Conservation (phyloP, 257 asterid genomes). For the Linaria vulgaris region DNA sequence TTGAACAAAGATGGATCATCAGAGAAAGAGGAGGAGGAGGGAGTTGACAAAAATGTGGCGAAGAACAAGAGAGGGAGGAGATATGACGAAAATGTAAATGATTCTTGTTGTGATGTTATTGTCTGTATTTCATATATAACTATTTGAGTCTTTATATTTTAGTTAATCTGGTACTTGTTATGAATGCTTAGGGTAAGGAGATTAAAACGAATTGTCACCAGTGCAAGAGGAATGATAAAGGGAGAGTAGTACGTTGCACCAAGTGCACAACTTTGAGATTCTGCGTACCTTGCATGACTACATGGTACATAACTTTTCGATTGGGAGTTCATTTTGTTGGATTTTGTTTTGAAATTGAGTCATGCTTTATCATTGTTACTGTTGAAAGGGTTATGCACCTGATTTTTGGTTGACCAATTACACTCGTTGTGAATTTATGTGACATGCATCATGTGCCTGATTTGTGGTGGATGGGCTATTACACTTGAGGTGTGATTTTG, state of each 20-base stretch:
- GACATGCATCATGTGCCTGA: no score
- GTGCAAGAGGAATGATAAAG: conserved; percentile 62
- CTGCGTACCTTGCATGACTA: conserved; percentile 45
- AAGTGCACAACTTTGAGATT: conserved; percentile 40
- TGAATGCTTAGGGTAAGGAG: conserved; percentile 33
- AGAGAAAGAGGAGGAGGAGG: neutral
- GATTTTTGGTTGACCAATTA: neutral
- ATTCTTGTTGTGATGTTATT: neutral
- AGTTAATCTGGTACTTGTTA: neutral
- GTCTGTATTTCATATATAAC: neutral
- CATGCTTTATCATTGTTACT: neutral
- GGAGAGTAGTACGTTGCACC: conserved; percentile 51
- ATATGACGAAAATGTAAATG: conserved; percentile 18
- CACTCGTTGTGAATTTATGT: no score
- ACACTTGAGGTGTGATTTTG: no score
- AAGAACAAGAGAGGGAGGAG: neutral
- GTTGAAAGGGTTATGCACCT: neutral
- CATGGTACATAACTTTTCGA: conserved; percentile 34
- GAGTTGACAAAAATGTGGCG: neutral
- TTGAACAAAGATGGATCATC: conserved; percentile 5
- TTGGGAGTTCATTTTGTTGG: neutral
- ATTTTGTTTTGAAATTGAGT: neutral
- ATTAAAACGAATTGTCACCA: conserved; percentile 47
- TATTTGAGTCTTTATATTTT: neutral
- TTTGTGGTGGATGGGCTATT: no score